These are phyloP conservation scores for Pisolithus orientalis DNA, from an alignment of 768 basidiomycete species.

Conservation along the genomic window DNA sequence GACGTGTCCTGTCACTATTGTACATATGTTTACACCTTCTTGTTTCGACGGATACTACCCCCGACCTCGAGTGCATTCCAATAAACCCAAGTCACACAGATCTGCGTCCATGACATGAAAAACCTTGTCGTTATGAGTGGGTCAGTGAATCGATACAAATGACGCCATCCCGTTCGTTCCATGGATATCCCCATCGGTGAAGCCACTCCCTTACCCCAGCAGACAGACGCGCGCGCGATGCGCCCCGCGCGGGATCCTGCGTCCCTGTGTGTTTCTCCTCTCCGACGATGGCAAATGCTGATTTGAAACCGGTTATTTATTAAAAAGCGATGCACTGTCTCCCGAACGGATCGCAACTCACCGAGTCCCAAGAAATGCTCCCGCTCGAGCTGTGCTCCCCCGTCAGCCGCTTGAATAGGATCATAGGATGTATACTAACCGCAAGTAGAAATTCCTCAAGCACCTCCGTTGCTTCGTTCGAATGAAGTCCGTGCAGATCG, in stretches of 20 bases:
- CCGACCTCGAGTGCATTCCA: too few species aligned
- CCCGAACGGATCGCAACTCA: constrained; percentile 28
- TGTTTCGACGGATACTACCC: too few species aligned
- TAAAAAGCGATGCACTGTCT: not conserved
- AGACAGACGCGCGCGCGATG: constrained; percentile 77
- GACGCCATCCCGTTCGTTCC: constrained; percentile 88
- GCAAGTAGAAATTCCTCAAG: constrained; percentile 83
- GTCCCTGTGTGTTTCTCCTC: constrained; percentile 95
- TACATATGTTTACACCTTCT: too few species aligned
- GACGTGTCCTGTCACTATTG: too few species aligned
- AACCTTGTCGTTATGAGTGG: constrained; percentile 36
- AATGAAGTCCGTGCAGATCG: constrained; percentile 91
- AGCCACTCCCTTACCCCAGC: constrained; percentile 87
- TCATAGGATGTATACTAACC: constrained; percentile 42
- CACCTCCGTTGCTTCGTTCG: constrained; percentile 88
- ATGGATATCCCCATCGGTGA: constrained; percentile 92
- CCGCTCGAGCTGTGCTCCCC: constrained; percentile 58
- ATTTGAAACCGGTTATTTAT: constrained; percentile 3
- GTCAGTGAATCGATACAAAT: constrained; percentile 85
- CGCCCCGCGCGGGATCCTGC: constrained; percentile 77
- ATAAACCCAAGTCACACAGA: too few species aligned
- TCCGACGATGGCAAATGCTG: constrained; percentile 87
- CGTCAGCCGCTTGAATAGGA: constrained; percentile 10
- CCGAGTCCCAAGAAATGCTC: constrained; percentile 87
- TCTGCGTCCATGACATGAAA: too few species aligned